Evolutionary conservation across 1,139 yeast species (phyloP).

Genomic region (Pneumocystis carinii): DNA sequence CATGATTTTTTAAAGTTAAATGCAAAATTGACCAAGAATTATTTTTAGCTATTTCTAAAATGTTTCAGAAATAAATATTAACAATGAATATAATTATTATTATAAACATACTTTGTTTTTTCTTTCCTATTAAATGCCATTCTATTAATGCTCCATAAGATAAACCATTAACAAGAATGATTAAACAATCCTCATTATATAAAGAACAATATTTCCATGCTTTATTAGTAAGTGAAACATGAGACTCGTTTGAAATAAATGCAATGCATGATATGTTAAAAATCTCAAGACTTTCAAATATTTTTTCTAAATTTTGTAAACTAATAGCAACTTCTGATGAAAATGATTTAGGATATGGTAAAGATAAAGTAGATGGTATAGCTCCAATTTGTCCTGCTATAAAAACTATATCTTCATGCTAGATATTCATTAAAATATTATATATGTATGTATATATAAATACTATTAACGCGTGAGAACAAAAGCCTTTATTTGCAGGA

Average conservation of each 20-base stretch:
- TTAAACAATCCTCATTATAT: conserved; percentile 27
- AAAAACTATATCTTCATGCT: conserved; percentile 35
- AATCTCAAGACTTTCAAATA: conserved; percentile 41
- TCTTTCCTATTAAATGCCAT: conserved; percentile 31
- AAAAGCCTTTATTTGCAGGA: conserved; percentile 94
- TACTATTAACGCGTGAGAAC: conserved; percentile 59
- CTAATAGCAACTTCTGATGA: conserved; percentile 36
- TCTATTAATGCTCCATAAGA: conserved; percentile 64
- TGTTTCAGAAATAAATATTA: background rate
- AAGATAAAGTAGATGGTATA: conserved; percentile 51
- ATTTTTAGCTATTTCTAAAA: background rate
- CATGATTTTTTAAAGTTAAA: background rate
- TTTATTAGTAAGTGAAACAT: conserved; percentile 16
- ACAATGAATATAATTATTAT: background rate
- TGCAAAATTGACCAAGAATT: background rate
- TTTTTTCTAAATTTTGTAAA: conserved; percentile 59
- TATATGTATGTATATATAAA: background rate
- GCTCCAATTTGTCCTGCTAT: conserved; percentile 91
- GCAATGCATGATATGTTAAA: background rate
- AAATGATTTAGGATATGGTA: conserved; percentile 14
- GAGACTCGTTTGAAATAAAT: background rate
- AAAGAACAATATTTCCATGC: conserved; percentile 16
- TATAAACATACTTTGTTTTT: background rate
- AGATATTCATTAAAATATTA: background rate
- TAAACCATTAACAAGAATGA: conserved; percentile 45